phyloP scores from a whole-genome alignment of 1,284 basidiomycete species.

The Moesziomyces parantarcticus region DNA sequence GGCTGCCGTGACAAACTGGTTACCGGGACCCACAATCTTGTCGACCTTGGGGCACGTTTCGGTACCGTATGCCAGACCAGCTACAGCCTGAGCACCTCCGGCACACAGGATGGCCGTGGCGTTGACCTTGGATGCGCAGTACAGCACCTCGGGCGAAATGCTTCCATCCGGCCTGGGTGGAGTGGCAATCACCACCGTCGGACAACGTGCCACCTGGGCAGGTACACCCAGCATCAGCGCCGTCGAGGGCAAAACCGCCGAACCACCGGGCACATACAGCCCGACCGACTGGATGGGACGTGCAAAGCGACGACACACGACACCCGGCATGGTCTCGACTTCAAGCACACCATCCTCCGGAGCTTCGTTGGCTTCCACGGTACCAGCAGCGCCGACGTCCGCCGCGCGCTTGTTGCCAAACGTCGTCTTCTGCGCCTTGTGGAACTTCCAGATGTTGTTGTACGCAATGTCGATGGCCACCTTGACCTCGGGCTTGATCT shows the following conservation, averaged over 20 bases:
- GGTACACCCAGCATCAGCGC: constrained; percentile 98
- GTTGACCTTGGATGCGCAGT: constrained; percentile 62
- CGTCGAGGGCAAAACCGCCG: constrained; percentile 93
- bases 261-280: constrained; percentile 96
- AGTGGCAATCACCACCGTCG: constrained; percentile 90
- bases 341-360: constrained; percentile 74
- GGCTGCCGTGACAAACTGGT: constrained; percentile 99
- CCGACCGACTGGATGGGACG: constrained; percentile 94
- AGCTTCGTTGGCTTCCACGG: constrained; percentile 69
- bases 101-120: constrained; percentile 69
- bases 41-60: constrained; percentile 97
- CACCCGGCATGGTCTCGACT: constrained; percentile 98
- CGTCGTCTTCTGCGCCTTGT: constrained; percentile 66
- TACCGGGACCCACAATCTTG: constrained; percentile 96
- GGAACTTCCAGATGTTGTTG: constrained; percentile 78
- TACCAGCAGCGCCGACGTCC: constrained; percentile 24
- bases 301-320: constrained; percentile 78
- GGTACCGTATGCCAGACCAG: constrained; percentile 96
- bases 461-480: constrained; percentile 92
- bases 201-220: constrained; percentile 95
- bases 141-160: constrained; percentile 66
- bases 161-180: constrained; percentile 76
- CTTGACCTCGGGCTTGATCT: constrained; percentile 71
- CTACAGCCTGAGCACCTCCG: constrained; percentile 97
- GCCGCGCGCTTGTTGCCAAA: constrained; percentile 71